Evolutionary conservation across 352 stramenopile species (phyloP), one percentile per base, ranked within the genome.

Genomic region (Globisporangium parvum): DNA sequence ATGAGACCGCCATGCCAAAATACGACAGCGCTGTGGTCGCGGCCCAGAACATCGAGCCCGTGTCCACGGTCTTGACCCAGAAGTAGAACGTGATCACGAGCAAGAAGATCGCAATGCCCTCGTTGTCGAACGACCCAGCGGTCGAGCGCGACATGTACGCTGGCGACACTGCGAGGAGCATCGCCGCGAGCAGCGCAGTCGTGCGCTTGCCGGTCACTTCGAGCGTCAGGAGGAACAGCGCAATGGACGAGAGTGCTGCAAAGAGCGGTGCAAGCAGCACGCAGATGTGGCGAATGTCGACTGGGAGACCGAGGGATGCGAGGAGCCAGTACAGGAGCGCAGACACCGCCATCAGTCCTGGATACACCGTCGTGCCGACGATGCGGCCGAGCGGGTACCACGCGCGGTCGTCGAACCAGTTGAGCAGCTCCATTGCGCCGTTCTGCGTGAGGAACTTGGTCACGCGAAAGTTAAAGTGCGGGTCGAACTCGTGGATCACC

Each of bases 401-500:
- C 17, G 84, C 74, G 67, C 84, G 95, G 73, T 98, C 91, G 70
- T 99, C 97, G 62, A 99, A 99, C 97, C 97, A 99, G 57, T 97
- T 80, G 53, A 98, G 83, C 61, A 99, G 98, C 51, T 95, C 91
- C 42, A 95, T 78, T 33, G 83, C 74, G 31, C 97, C 97, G 52
- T 98, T 66, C 31, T 95, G 77, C 40, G 80, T 74, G 15, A 98
- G 75, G 49, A 96, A 96, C 75, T 98, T 97, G 50, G 97, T 99
- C 24, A 97, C 96, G 56, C 97, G 89, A 80, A 97, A 99, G 71
- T 99, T 99, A 72, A 99, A 99, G 66, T 98, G 98, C 37, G 97
- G 88, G 51, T 97, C 87, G 60, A 91, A 97, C 71, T 97, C 88
- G 51, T 96, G 85, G 65, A 96, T 97, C 42, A 96, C 84, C 71